Evolutionary conservation across 306 rosid species (phyloP), one percentile per base, ranked within the genome.

Genomic region (Fragaria vesca): DNA sequence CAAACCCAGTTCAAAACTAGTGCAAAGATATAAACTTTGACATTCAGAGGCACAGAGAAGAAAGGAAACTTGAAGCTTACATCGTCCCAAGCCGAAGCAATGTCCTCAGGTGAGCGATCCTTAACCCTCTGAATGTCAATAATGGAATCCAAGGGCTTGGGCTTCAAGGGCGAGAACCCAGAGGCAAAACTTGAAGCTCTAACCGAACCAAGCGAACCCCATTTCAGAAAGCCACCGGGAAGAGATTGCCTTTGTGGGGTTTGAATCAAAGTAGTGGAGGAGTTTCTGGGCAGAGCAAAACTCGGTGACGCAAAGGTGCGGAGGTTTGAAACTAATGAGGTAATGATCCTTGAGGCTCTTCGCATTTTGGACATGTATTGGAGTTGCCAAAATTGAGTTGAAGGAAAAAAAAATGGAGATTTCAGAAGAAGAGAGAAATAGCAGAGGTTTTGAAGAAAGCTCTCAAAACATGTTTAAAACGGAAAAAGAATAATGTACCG

Each of bases 21-120:
- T 13, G 20, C 45, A 60, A 30, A 61, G 34, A n/a, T 30, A 75
- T 10, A 0, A 74, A 43, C 3, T 42, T 60, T 17, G 8, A 28
- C 72, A 79, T 26, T 36, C 13, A 78, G 42, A 73, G 17, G 40
- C 28, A 46, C 4, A n/a, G 3, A 69, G 4, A 58, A 57, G 63
- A 28, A 75, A 70, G 74, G 3, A 48, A 42, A 38, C 36, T 21
- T 43, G 83, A 82, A 74, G 78, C 36, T 91, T 91, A 92, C 98
- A 86, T 95, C 98, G 81, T 89, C 97, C 97, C 98, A 95, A 62
- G 83, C 58, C 2, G 97, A 91, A 87, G 90, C 87, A 3, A 92
- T 85, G 12, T 95, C 95, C 69, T 94, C 89, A 11, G 97, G 77
- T 13, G 92, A 83, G 3, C 94, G 90, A 79, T 89, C 87, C 84